Conservation (phyloP, 306 rosid genomes). For the Malus orientalis region DNA sequence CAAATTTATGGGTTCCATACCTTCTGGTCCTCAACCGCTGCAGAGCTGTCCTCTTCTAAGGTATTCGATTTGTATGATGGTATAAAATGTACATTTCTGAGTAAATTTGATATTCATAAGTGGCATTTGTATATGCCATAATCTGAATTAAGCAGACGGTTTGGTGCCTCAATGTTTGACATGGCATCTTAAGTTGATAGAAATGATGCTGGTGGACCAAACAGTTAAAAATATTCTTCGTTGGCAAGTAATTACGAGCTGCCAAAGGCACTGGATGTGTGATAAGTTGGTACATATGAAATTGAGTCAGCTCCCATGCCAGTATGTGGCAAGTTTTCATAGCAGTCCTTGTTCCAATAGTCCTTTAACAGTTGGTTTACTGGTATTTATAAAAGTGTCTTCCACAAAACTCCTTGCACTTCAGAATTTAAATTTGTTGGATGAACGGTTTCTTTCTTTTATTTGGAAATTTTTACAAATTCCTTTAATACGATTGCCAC, state of each 20-base stretch:
- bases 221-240: not conserved
- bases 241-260: not conserved
- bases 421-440: not conserved
- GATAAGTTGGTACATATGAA: not conserved
- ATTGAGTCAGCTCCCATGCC: not conserved
- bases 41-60: constrained; percentile 51
- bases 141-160: not conserved
- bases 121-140: not conserved
- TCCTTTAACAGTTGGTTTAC: not conserved
- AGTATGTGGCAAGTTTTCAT: not conserved
- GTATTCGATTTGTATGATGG: constrained; percentile 25
- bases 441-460: not conserved
- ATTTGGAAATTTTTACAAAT: not conserved
- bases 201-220: not conserved
- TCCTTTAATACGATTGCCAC: not conserved
- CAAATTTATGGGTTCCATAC: constrained; percentile 59
- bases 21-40: constrained; percentile 37
- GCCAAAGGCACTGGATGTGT: not conserved
- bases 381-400: not conserved
- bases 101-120: not conserved
- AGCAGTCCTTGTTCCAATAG: not conserved
- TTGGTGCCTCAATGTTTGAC: not conserved
- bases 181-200: not conserved
- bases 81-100: not conserved
- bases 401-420: not conserved